Evolutionary conservation across 176 grass and related monocot genomes (phyloP).

Genomic region (Oryza meridionalis): DNA sequence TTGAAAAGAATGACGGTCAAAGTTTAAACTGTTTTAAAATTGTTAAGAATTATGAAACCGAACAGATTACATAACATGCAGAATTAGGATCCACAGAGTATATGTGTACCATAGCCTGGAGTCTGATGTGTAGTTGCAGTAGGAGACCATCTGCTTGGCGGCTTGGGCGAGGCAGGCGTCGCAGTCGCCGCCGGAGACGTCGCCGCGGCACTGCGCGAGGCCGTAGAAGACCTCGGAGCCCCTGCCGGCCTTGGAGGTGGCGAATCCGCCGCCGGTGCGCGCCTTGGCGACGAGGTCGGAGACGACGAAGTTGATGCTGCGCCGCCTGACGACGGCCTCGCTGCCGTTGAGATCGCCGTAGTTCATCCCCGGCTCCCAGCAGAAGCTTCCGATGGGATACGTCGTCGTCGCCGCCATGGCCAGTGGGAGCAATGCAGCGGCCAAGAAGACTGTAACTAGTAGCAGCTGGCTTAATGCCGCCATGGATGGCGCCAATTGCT

Average conservation of each 20-base stretch:
- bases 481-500: too few species aligned
- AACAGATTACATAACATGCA: too few species aligned
- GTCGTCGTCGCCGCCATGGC: too few species aligned
- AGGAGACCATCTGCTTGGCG: slow-evolving; percentile 51
- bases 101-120: slow-evolving; percentile 46
- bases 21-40: too few species aligned
- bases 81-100: too few species aligned
- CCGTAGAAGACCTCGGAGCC: slow-evolving; percentile 46
- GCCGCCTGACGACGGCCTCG: neutral
- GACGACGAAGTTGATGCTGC: slow-evolving; percentile 52
- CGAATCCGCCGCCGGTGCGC: slow-evolving; percentile 47
- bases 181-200: slow-evolving; percentile 61
- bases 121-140: slow-evolving; percentile 54
- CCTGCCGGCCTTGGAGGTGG: slow-evolving; percentile 1
- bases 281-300: slow-evolving; percentile 52
- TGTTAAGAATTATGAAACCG: too few species aligned
- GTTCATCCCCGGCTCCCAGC: neutral
- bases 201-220: slow-evolving; percentile 68
- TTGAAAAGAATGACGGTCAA: too few species aligned
- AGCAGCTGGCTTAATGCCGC: too few species aligned
- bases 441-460: too few species aligned
- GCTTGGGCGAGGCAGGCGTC: slow-evolving; percentile 56
- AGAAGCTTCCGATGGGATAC: slow-evolving; percentile 36
- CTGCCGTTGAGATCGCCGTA: neutral
- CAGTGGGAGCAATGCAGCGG: too few species aligned